These are phyloP conservation scores for Yarrowia porcina DNA, from an alignment of 805 yeast genomes.

Conservation along the genomic window DNA sequence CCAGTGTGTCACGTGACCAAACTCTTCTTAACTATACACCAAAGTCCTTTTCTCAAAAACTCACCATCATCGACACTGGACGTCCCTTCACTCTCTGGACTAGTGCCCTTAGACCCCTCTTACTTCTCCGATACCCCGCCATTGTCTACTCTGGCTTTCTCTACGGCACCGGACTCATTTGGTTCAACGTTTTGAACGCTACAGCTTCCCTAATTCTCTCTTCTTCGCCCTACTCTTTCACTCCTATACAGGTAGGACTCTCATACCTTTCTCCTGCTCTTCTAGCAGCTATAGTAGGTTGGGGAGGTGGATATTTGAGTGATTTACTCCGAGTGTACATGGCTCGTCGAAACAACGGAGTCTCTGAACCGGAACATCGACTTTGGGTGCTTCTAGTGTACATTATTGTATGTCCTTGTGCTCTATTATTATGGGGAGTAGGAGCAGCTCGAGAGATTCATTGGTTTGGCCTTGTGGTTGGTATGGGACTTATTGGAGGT, in stretches of 20 bases:
- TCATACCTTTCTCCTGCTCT: background rate
- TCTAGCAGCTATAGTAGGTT: background rate
- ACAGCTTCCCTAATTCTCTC: conserved; percentile 14
- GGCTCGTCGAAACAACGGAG: conserved; percentile 40
- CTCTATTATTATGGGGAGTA: conserved; percentile 52
- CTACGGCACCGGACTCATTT: conserved; percentile 6
- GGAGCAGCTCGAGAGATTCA: conserved; percentile 48
- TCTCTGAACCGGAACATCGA: conserved; percentile 51
- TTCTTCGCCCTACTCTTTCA: background rate
- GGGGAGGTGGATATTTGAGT: conserved; percentile 3
- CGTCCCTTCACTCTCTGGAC: conserved; percentile 20
- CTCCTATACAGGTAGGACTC: conserved; percentile 6
- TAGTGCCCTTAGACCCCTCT: background rate
- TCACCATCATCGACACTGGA: background rate
- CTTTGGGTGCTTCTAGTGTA: conserved; percentile 46
- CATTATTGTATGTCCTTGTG: conserved; percentile 45
- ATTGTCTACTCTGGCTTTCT: conserved; percentile 11
- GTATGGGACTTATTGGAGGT: conserved; percentile 47
- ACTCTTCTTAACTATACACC: background rate
- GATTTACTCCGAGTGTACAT: conserved; percentile 1
- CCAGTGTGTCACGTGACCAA: background rate
- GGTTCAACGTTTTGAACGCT: conserved; percentile 25
- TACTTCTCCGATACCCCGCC: background rate
- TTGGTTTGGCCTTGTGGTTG: conserved; percentile 48
- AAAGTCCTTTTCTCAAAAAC: conserved; percentile 11